phyloP scores from a whole-genome alignment of 345 rosid genomes.

The Eucalyptus regnans region DNA sequence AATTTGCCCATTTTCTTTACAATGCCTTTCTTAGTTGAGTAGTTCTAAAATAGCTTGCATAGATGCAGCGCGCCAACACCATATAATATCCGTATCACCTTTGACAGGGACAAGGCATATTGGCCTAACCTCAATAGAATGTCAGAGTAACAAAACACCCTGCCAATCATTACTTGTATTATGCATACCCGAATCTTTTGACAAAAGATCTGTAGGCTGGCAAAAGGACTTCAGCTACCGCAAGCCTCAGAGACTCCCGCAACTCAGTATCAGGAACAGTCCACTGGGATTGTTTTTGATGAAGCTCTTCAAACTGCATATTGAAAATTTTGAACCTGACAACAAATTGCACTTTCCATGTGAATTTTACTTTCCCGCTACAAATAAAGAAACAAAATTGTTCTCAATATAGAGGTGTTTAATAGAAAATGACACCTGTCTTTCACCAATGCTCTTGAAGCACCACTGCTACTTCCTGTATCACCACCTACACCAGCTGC shows the following conservation, averaged over 20 bases:
- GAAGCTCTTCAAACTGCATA: slow-evolving; percentile 92
- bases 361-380: neutral
- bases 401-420: neutral
- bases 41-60: neutral
- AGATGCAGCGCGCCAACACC: neutral
- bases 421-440: slow-evolving; percentile 45
- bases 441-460: slow-evolving; percentile 77
- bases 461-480: slow-evolving; percentile 84
- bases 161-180: neutral
- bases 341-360: neutral
- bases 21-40: neutral
- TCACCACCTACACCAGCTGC: slow-evolving; percentile 39
- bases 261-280: slow-evolving; percentile 94
- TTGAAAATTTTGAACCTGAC: slow-evolving; percentile 87
- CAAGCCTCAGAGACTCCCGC: slow-evolving; percentile 91
- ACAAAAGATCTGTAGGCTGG: slow-evolving; percentile 94
- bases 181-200: slow-evolving; percentile 74
- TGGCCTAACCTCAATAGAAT: neutral
- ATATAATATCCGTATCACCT: neutral
- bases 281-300: slow-evolving; percentile 96
- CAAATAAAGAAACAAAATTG: neutral
- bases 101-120: neutral
- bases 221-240: slow-evolving; percentile 94
- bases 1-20: neutral
- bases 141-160: neutral